Evolutionary conservation across 139 green algal species (phyloP).

Genomic region (Eudorina sp.): DNA sequence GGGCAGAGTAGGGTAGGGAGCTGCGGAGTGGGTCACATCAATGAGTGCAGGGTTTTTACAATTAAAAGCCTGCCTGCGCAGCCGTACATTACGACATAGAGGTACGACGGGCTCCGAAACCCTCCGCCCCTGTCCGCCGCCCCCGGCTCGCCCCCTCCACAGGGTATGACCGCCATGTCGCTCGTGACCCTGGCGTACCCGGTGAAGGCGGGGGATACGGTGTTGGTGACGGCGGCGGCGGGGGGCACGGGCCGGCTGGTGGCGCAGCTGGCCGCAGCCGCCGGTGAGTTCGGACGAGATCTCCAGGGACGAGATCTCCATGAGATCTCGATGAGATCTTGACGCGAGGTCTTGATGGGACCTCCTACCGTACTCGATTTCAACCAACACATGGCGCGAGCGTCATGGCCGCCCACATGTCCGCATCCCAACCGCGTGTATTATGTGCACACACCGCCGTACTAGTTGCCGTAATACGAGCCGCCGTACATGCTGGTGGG

Average conservation of each 20-base stretch:
- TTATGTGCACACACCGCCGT: too few relatives aligned
- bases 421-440: too few relatives aligned
- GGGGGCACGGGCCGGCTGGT: constrained; percentile 59
- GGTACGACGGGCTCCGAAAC: neutral
- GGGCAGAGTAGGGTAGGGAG: neutral
- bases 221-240: constrained; percentile 62
- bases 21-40: too few relatives aligned
- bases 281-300: neutral
- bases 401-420: too few relatives aligned
- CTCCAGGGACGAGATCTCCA: too few relatives aligned
- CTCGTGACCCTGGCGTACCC: constrained; percentile 40
- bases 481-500: too few relatives aligned
- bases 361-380: too few relatives aligned
- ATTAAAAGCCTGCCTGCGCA: neutral
- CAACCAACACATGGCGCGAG: too few relatives aligned
- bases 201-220: constrained; percentile 42
- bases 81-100: neutral
- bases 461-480: too few relatives aligned
- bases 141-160: neutral
- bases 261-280: constrained; percentile 40
- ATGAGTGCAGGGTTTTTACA: neutral
- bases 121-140: neutral
- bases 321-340: too few relatives aligned
- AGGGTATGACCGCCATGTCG: constrained; percentile 57
- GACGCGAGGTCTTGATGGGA: too few relatives aligned